Conservation (phyloP, 1,284 basidiomycete genomes). For the Cystobasidiaceae sp. region DNA sequence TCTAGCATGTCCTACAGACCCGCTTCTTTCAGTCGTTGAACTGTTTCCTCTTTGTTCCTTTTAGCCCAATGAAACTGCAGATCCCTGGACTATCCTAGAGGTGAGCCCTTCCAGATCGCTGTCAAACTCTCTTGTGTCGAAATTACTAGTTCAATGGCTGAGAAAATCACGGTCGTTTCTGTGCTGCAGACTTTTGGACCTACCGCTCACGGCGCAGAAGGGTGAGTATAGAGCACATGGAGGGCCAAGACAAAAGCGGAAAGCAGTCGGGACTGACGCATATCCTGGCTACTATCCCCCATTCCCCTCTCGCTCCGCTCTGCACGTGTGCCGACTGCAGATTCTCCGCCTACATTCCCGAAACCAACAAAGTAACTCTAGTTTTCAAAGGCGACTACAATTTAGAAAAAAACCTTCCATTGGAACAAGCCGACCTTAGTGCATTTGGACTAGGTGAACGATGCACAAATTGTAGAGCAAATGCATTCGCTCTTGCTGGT, state of each 20-base stretch:
- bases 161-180: not conserved
- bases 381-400: conserved; percentile 32
- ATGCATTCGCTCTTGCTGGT: conserved; percentile 20
- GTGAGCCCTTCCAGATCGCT: not conserved
- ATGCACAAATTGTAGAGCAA: conserved; percentile 27
- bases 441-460: conserved; percentile 15
- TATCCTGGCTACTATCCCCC: not conserved
- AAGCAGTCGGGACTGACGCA: not conserved
- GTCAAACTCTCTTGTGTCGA: not conserved
- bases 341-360: conserved; percentile 30
- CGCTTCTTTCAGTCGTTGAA: too few relatives aligned
- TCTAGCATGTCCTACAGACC: too few relatives aligned
- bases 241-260: not conserved
- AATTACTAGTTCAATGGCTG: not conserved
- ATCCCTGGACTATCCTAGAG: conserved; percentile 15
- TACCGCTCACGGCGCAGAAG: conserved; percentile 15
- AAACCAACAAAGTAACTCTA: conserved; percentile 27
- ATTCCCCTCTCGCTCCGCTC: not conserved
- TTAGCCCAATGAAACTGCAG: not conserved
- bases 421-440: not conserved
- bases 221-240: not conserved
- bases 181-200: conserved; percentile 16
- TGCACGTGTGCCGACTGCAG: too few relatives aligned
- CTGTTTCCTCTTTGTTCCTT: too few relatives aligned
- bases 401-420: conserved; percentile 27